Evolutionary conservation across 352 stramenopile species (phyloP).

Genomic region (Globisporangium perplexum): DNA sequence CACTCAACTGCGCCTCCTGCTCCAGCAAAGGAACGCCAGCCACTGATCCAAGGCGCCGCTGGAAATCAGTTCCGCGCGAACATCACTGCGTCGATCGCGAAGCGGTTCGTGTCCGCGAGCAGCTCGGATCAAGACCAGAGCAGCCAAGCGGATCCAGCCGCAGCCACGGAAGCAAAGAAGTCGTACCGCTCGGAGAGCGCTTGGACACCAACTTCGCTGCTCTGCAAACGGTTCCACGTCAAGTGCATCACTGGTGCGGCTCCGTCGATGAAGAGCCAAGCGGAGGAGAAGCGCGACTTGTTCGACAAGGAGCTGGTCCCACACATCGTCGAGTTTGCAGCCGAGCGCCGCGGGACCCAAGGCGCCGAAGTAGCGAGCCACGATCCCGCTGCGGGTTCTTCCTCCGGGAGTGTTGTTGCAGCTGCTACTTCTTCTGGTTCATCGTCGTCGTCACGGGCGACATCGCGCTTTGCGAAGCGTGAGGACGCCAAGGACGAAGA

Average conservation of each 20-base stretch:
- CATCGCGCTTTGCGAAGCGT: slow-evolving; percentile 1
- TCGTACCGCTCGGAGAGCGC: slow-evolving; percentile 42
- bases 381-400: neutral
- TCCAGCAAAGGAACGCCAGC: slow-evolving; percentile 17
- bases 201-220: slow-evolving; percentile 62
- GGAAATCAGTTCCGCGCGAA: slow-evolving; percentile 60
- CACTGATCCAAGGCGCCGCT: slow-evolving; percentile 22
- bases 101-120: slow-evolving; percentile 64
- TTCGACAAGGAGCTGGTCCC: slow-evolving; percentile 72
- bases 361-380: neutral
- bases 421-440: neutral
- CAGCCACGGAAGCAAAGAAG: slow-evolving; percentile 16
- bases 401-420: neutral
- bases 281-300: slow-evolving; percentile 31
- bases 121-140: slow-evolving; percentile 10
- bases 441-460: neutral
- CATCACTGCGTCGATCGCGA: slow-evolving; percentile 77
- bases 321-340: slow-evolving; percentile 61
- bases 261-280: slow-evolving; percentile 13
- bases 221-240: slow-evolving; percentile 83
- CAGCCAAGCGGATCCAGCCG: slow-evolving; percentile 1
- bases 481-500: neutral
- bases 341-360: slow-evolving; percentile 18
- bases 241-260: slow-evolving; percentile 37
- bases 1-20: neutral